Evolutionary conservation across 495 filamentous ascomycete species (phyloP).

Genomic region (Penicillium ochrochloron): DNA sequence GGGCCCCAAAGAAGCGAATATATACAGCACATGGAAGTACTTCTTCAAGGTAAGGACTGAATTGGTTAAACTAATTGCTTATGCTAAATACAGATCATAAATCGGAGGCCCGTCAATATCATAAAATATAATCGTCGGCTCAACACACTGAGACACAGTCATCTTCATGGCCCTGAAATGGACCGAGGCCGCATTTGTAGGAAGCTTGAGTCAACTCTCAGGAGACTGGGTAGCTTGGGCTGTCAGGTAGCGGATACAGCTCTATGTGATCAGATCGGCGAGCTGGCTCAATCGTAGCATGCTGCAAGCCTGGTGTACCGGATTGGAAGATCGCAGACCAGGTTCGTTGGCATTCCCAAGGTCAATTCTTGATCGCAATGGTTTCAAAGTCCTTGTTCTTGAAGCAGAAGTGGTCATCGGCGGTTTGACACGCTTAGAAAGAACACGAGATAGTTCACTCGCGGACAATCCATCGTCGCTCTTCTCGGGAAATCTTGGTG

Average conservation of each 20-base stretch:
- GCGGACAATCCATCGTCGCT: constrained; percentile 52
- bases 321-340: not conserved
- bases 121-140: constrained; percentile 38
- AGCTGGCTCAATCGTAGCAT: not conserved
- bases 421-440: not conserved
- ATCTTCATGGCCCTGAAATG: constrained; percentile 13
- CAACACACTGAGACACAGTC: constrained; percentile 29
- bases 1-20: not conserved
- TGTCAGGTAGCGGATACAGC: not conserved
- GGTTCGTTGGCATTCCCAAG: not conserved
- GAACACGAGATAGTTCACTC: constrained; percentile 28
- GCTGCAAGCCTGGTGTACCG: not conserved
- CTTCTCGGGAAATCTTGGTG: constrained; percentile 54
- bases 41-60: constrained; percentile 24
- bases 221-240: not conserved
- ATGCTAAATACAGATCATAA: constrained; percentile 25
- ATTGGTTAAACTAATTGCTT: constrained; percentile 26
- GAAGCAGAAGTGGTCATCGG: not conserved
- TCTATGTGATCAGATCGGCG: not conserved
- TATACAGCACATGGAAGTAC: not conserved
- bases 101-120: constrained; percentile 40
- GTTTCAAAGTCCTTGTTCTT: not conserved
- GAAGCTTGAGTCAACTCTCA: not conserved
- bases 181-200: constrained; percentile 11
- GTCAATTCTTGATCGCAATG: not conserved